phyloP scores from a whole-genome alignment of 192 early-diverging fungal genomes.

The Cetraspora pellucida region DNA sequence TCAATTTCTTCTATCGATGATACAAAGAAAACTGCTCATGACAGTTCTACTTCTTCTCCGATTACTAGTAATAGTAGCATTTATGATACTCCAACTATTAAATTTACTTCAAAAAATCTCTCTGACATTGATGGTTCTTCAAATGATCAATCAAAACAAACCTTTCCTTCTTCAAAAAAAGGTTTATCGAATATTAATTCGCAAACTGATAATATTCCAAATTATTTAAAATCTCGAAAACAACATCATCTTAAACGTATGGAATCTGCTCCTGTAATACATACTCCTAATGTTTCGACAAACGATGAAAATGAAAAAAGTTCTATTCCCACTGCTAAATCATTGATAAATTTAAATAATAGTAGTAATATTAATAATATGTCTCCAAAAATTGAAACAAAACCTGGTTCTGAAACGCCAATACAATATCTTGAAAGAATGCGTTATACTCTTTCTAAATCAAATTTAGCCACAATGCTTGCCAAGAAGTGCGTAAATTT shows the following conservation, averaged over 20 bases:
- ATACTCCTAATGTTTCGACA: not conserved
- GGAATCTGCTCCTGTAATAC: constrained; percentile 23
- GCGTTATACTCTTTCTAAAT: constrained; percentile 51
- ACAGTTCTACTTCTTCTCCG: not conserved
- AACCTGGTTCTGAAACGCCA: constrained; percentile 43
- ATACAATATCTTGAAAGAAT: constrained; percentile 48
- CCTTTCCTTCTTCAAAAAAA: not conserved
- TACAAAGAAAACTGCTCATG: not conserved
- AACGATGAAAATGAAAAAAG: not conserved
- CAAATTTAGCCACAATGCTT: constrained; percentile 55
- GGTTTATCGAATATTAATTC: not conserved
- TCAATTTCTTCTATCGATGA: not conserved
- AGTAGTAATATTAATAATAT: not conserved
- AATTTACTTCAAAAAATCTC: not conserved
- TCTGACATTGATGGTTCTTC: not conserved
- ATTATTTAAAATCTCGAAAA: constrained; percentile 3
- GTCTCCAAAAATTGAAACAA: not conserved
- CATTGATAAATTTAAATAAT: constrained; percentile 29
- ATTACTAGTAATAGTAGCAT: not conserved
- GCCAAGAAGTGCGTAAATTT: constrained; percentile 45
- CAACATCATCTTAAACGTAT: constrained; percentile 26
- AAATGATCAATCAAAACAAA: not conserved
- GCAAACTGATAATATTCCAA: not conserved
- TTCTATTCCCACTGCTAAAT: not conserved
- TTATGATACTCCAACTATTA: not conserved